A percentile compares a stretch with the other conserved stretches of the same genome.
These are phyloP conservation scores for Trichoderma sp. DNA, from an alignment of 2,329 filamentous ascomycete species.

Conservation along the genomic window DNA sequence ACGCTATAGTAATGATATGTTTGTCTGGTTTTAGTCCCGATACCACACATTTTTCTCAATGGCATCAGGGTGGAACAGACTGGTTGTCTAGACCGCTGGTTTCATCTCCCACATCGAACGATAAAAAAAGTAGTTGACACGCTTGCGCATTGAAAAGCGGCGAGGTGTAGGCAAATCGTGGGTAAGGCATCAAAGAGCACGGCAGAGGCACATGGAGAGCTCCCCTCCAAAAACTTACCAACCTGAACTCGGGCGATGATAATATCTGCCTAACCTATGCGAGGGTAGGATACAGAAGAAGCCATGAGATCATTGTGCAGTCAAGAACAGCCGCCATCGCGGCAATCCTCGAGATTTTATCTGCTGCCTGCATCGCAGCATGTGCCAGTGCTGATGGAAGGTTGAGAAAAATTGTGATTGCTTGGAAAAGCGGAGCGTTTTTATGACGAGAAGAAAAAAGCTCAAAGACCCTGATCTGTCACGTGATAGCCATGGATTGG, in stretches of 20 bases:
- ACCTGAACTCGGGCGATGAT: not conserved
- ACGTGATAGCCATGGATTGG: slow-evolving; percentile 35
- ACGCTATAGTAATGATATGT: slow-evolving; percentile 46
- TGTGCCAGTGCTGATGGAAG: slow-evolving; percentile 23
- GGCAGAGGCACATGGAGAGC: too few relatives aligned
- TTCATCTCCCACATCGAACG: slow-evolving; percentile 68
- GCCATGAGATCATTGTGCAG: slow-evolving; percentile 10
- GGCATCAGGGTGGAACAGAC: slow-evolving; percentile 68
- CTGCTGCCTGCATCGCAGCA: not conserved
- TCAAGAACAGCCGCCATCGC: not conserved
- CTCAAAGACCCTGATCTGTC: slow-evolving; percentile 25
- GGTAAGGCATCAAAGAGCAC: slow-evolving; percentile 35
- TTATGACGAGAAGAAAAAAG: slow-evolving; percentile 1
- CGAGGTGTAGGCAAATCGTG: slow-evolving; percentile 67
- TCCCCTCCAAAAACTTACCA: slow-evolving; percentile 3
- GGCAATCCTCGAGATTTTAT: not conserved
- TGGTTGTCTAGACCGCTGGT: slow-evolving; percentile 67
- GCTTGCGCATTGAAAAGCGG: slow-evolving; percentile 59
- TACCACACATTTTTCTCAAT: slow-evolving; percentile 57
- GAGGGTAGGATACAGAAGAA: slow-evolving; percentile 10
- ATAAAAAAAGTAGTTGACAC: slow-evolving; percentile 61
- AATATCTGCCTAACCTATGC: slow-evolving; percentile 2
- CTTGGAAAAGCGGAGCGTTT: slow-evolving; percentile 22
- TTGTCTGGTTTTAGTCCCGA: slow-evolving; percentile 67
- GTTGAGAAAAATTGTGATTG: slow-evolving; percentile 12